Evolutionary conservation across 768 basidiomycete species (phyloP), one percentile per base, ranked within the genome.

Genomic region (Russula virescens): DNA sequence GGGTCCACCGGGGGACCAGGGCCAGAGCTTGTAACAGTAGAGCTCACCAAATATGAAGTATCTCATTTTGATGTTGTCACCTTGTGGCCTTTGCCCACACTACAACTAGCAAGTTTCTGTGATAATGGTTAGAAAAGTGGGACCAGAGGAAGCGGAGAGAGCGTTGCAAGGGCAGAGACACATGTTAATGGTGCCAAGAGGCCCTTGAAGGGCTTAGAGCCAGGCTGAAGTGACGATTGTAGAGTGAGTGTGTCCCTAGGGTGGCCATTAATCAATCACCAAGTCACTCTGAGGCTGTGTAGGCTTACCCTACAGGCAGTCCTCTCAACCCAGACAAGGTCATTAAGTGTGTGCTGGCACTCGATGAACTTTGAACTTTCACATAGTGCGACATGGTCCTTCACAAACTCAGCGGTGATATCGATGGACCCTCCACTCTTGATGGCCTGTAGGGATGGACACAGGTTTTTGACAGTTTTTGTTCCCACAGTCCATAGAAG

Each of bases 281-380:
- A 14, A 55, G 23, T 19, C 31, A 11, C 31, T 46, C 51, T 25
- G 35, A 60, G 28, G 25, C 4, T 40, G 34, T 31, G 42, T 16
- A 21, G 16, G 75, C 83, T 61, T 74, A 90, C 87, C 81, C 79
- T 50, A 80, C 75, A 16, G 92, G 72, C 5, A 76, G 79, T 7
- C 92, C 94, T 23, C 94, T 78, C 28, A 98, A 75, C 5, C 95
- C 96, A 0, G 92, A 94, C 40, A 95, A 75, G 0, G 92, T 92
- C 4, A 93, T 80, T 14, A 93, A 72, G 35, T 81, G 80, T 5
- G 81, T 77, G 51, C 77, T 71, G 40, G 77, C 76, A 48, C 68
- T 71, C 25, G 78, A 75, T 1, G 81, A 70, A 1, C n/a, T n/a
- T n/a, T n/a, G n/a, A n/a, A n/a, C 77, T 77, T 55, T 89, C 84